These are phyloP conservation scores for Raddia distichophylla DNA, from an alignment of 176 grass and related monocot species.

Conservation along the genomic window DNA sequence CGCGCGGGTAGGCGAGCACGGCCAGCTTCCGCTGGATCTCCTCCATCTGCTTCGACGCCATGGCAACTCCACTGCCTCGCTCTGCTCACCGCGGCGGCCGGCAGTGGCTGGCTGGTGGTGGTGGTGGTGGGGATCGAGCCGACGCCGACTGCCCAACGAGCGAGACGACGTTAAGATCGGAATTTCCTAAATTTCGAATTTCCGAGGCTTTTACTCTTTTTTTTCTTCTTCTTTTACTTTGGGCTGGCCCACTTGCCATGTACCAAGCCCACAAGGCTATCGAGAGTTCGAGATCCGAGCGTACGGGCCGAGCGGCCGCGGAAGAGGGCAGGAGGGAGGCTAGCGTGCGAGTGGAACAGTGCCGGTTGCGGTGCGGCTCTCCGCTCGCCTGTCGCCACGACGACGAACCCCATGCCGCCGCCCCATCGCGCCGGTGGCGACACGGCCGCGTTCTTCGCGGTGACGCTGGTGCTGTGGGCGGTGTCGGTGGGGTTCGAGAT, in stretches of 20 bases:
- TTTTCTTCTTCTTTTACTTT: neutral
- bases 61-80: constrained; percentile 22
- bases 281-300: neutral
- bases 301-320: constrained; percentile 13
- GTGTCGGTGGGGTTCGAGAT: constrained; percentile 77
- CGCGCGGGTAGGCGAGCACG: constrained; percentile 73
- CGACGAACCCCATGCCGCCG: constrained; percentile 27
- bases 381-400: constrained; percentile 46
- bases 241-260: neutral
- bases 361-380: constrained; percentile 18
- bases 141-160: constrained; percentile 22
- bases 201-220: too few relatives aligned
- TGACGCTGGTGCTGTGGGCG: constrained; percentile 80
- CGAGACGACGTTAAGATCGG: neutral
- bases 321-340: neutral
- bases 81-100: constrained; percentile 20
- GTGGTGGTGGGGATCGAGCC: constrained; percentile 30
- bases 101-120: constrained; percentile 7
- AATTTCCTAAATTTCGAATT: constrained; percentile 2
- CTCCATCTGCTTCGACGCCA: constrained; percentile 99
- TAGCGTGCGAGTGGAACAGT: neutral
- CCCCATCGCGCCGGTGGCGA: constrained; percentile 48
- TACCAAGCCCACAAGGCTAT: neutral
- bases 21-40: constrained; percentile 93
- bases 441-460: constrained; percentile 68